A percentile compares a stretch with the other conserved stretches of the same genome.
Conservation (phyloP, 179 eudicot species). For the Patellifolia procumbens region DNA sequence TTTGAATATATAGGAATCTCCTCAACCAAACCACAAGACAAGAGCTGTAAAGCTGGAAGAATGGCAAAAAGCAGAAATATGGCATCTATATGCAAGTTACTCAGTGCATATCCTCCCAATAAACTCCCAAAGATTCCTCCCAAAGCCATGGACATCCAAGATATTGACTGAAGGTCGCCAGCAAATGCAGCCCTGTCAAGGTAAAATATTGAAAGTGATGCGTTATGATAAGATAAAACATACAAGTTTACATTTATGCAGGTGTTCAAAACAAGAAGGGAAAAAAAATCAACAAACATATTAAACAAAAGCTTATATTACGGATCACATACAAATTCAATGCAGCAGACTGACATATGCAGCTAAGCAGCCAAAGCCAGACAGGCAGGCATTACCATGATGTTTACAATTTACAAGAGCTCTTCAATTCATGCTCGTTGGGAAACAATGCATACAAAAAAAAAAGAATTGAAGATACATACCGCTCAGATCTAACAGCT, state of each 20-base stretch:
- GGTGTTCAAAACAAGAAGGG: not conserved
- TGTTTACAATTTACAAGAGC: not conserved
- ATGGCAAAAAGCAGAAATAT: constrained; percentile 76
- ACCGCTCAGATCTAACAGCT: constrained; percentile 84
- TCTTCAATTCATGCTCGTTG: too few species aligned
- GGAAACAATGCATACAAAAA: not conserved
- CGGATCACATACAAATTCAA: not conserved
- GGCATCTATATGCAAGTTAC: constrained; percentile 53
- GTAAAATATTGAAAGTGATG: constrained; percentile 17
- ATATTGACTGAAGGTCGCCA: constrained; percentile 93
- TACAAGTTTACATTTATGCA: not conserved
- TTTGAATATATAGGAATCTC: constrained; percentile 46
- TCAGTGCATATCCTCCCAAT: constrained; percentile 79
- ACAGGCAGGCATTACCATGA: not conserved
- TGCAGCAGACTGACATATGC: not conserved
- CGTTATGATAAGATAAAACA: not conserved
- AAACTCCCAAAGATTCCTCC: constrained; percentile 95
- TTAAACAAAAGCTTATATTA: not conserved
- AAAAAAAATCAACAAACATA: not conserved
- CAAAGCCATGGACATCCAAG: constrained; percentile 93
- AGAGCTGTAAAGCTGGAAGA: constrained; percentile 76
- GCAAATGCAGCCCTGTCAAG: constrained; percentile 79
- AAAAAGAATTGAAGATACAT: constrained; percentile 26
- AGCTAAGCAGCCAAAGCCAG: not conserved
- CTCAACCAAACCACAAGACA: constrained; percentile 75